Conservation (phyloP, 2,329 filamentous ascomycete genomes). For the Aspergillus tanneri region DNA sequence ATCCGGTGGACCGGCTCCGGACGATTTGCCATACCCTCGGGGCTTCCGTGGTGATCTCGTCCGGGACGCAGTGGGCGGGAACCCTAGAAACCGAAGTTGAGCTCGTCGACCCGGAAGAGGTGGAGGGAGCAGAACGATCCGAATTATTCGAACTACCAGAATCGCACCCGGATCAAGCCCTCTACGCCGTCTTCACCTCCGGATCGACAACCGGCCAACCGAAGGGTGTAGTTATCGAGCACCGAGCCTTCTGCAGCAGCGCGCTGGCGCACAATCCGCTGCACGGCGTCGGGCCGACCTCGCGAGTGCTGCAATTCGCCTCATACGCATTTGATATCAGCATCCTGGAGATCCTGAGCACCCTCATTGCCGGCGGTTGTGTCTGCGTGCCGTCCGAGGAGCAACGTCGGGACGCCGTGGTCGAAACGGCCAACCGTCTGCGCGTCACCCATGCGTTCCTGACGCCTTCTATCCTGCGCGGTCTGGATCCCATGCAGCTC, state of each 20-base stretch:
- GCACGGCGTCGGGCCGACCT: neutral
- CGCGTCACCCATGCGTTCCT: conserved; percentile 36
- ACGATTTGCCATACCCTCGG: neutral
- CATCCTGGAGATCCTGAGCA: conserved; percentile 50
- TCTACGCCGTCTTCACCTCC: conserved; percentile 47
- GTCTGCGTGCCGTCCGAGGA: conserved; percentile 53
- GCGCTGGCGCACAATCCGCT: neutral
- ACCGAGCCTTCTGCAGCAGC: conserved; percentile 50
- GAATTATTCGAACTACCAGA: neutral
- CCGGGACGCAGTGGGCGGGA: neutral
- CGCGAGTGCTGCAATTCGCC: conserved; percentile 37
- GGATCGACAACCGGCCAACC: conserved; percentile 47
- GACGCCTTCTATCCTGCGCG: neutral
- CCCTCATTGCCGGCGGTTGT: conserved; percentile 53
- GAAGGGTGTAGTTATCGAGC: conserved; percentile 43
- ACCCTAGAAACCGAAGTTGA: too few species aligned
- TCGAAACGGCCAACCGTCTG: conserved; percentile 48
- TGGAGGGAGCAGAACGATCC: neutral
- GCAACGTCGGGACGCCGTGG: conserved; percentile 47
- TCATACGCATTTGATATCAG: conserved; percentile 50
- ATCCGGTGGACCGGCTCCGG: neutral
- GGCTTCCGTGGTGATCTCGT: neutral
- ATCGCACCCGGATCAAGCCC: conserved; percentile 11
- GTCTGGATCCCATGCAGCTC: neutral
- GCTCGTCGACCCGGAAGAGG: neutral